These are phyloP conservation scores for Pseudopithomyces chartarum DNA, from an alignment of 2,329 filamentous ascomycete genomes.

Conservation along the genomic window DNA sequence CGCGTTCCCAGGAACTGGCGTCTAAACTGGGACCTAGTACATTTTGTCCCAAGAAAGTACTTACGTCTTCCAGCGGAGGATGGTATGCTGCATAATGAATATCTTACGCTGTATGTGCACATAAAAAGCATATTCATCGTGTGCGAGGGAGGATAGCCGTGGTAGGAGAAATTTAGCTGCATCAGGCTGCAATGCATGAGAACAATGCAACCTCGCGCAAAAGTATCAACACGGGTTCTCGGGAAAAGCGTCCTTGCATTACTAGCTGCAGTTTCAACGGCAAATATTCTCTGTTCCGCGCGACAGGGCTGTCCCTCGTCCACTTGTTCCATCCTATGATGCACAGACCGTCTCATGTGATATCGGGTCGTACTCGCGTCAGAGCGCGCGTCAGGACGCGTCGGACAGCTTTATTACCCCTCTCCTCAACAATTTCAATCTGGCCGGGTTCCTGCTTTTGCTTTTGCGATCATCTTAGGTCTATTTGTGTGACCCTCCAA, in stretches of 20 bases:
- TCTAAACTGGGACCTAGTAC: conserved; percentile 46
- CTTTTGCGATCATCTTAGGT: background rate
- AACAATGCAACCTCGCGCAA: background rate
- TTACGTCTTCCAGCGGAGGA: no score
- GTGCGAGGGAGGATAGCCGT: background rate
- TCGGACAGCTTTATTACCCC: no score
- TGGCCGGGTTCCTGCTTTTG: background rate
- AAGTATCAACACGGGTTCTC: conserved; percentile 1
- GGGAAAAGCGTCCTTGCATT: background rate
- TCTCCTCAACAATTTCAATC: conserved; percentile 4
- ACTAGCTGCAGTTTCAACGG: background rate
- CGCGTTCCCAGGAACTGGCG: conserved; percentile 89
- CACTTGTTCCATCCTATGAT: conserved; percentile 1
- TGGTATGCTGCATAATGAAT: no score
- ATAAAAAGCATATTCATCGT: no score
- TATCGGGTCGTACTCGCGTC: conserved; percentile 28
- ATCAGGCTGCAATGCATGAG: background rate
- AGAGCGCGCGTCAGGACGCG: conserved; percentile 10
- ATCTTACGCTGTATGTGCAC: no score
- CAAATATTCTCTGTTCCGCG: background rate
- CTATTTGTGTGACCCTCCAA: background rate
- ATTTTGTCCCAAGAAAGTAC: no score
- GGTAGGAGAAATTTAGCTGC: background rate
- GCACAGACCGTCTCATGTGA: conserved; percentile 39
- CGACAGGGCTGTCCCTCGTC: background rate